phyloP scores from a whole-genome alignment of 2,329 filamentous ascomycete genomes.

The Stemphylium vesicarium region DNA sequence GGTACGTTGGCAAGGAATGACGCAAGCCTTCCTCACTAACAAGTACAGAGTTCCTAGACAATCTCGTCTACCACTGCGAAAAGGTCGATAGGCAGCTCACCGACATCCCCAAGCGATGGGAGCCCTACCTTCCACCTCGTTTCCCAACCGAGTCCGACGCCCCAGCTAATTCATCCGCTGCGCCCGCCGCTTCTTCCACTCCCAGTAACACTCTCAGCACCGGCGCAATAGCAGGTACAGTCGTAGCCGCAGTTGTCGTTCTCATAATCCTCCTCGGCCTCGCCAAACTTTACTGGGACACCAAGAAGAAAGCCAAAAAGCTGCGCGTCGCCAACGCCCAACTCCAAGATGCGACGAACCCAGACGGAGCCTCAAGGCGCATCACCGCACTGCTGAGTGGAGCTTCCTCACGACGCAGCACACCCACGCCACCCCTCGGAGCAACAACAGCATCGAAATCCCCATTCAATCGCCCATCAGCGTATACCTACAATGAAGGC shows the following conservation, averaged over 20 bases:
- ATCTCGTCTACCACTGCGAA: constrained; percentile 17
- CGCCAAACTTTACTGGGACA: constrained; percentile 9
- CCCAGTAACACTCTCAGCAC: background rate
- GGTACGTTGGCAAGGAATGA: background rate
- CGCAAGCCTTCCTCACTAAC: background rate
- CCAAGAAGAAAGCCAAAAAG: constrained; percentile 8
- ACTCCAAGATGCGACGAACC: constrained; percentile 7
- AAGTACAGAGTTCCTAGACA: constrained; percentile 17
- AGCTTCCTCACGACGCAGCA: background rate
- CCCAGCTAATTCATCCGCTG: no score
- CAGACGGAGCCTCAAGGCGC: constrained; percentile 6
- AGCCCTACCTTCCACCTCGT: constrained; percentile 14
- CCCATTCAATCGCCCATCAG: no score
- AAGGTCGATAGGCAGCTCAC: constrained; percentile 2
- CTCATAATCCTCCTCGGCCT: constrained; percentile 1
- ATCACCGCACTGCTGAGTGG: constrained; percentile 11
- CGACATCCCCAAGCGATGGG: constrained; percentile 20
- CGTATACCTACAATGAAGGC: no score
- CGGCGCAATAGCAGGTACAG: background rate
- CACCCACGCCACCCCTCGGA: background rate
- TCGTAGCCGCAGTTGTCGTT: background rate
- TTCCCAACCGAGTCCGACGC: background rate
- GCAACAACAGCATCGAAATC: background rate
- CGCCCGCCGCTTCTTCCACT: no score
- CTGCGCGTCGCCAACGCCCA: constrained; percentile 13